Conservation (phyloP, 169 alveolate species). For the Plasmodium coatneyi region DNA sequence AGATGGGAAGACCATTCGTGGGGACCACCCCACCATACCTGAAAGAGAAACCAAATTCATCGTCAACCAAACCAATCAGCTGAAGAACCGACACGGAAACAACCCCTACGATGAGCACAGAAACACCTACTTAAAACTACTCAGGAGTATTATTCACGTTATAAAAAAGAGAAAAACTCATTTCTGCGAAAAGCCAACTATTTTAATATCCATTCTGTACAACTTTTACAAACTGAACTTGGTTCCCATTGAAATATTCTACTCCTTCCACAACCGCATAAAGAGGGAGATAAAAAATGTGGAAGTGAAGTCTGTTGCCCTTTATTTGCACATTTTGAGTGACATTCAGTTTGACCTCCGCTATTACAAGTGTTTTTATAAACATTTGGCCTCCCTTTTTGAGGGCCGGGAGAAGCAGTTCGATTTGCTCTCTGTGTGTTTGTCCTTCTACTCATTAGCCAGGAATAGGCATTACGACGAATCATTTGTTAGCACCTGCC, state of each 20-base stretch:
- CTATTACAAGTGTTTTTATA: constrained; percentile 33
- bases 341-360: constrained; percentile 22
- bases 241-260: constrained; percentile 68
- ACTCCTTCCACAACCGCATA: constrained; percentile 28
- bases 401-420: not conserved
- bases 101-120: constrained; percentile 13
- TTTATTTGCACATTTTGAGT: constrained; percentile 44
- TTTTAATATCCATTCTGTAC: constrained; percentile 35
- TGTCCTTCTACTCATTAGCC: constrained; percentile 48
- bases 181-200: constrained; percentile 19
- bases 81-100: not conserved
- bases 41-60: not conserved
- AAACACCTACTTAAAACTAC: constrained; percentile 33
- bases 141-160: constrained; percentile 27
- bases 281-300: constrained; percentile 42
- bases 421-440: constrained; percentile 18
- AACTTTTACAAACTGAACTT: constrained; percentile 48
- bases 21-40: not conserved
- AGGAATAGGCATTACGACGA: constrained; percentile 33
- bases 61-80: not conserved
- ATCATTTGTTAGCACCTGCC: constrained; percentile 6
- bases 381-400: constrained; percentile 8
- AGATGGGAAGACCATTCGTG: not conserved
- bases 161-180: constrained; percentile 5
- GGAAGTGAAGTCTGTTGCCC: constrained; percentile 30